Percentiles rank a stretch among this genome's conserved stretches.
Evolutionary conservation across 75 land plant species (phyloP).

Genomic region (Azolla pinnata): DNA sequence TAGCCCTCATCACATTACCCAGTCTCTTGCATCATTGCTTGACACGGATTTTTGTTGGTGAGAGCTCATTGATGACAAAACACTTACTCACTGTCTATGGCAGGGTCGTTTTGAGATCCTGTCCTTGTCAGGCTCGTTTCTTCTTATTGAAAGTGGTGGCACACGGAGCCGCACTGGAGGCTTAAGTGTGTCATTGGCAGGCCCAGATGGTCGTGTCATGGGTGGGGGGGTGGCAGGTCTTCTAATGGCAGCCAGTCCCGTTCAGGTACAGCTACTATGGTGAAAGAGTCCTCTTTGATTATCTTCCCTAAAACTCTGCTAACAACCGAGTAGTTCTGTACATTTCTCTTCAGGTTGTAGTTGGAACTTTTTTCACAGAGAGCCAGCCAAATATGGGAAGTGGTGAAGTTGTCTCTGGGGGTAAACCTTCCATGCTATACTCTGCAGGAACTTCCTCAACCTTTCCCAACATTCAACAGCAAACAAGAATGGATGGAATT

Average conservation of each 20-base stretch:
- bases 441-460: background rate
- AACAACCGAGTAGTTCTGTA: no score
- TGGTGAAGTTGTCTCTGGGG: background rate
- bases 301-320: no score
- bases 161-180: slow-evolving; percentile 72
- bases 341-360: slow-evolving; percentile 18
- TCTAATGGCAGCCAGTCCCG: slow-evolving; percentile 66
- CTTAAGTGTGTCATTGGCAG: slow-evolving; percentile 66
- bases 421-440: background rate
- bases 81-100: background rate
- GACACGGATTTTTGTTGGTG: no score
- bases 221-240: slow-evolving; percentile 80
- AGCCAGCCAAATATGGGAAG: slow-evolving; percentile 12
- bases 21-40: no score
- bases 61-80: no score
- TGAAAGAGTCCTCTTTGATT: no score
- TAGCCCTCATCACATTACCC: no score
- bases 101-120: slow-evolving; percentile 87
- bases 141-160: slow-evolving; percentile 55
- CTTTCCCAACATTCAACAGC: background rate
- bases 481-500: background rate
- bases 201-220: slow-evolving; percentile 71
- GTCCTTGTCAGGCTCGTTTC: slow-evolving; percentile 67
- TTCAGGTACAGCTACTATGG: no score
- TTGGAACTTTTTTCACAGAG: slow-evolving; percentile 29